Base-by-base conservation (phyloP, 805 yeast species). In the Ogataea parapolymorpha region DNA sequence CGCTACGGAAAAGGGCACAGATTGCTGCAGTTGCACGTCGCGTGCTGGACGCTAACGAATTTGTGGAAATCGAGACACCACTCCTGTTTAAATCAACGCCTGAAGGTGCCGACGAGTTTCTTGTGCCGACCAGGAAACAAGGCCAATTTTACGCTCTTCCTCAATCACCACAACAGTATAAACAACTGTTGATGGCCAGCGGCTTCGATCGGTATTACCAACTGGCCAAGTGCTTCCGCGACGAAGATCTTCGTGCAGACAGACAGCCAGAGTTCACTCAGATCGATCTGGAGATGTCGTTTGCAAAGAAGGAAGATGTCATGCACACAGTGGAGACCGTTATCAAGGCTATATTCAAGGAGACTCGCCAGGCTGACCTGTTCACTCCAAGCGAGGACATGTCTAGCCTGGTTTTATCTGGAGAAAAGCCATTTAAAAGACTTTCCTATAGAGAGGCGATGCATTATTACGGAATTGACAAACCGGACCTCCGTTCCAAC, bases 181-280 rank as follows among this genome's bases (percentile, higher is more conserved):
- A 93, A 58, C 99, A 93, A 63, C 68, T 93, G 29, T 67, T 93
- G 25, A 93, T 93, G 89, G 95, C 97, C 1, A 82, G 95, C 29
- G 99, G 99, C 1, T 78, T 93, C 28, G 74, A 83, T 37, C 72
- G 78, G 35, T 93, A 93, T 62, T 93, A 78, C 62, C 99, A 93
- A 64, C 69, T 93, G 28, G 98, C 99, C 3, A 81, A 78, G 55
- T 93, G 99, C 61, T 93, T 93, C 61, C 73, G 99, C 50, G 99
- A 93, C 61, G 99, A 93, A 61, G 98, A 93, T 64, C 71, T 93
- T 42, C 74, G 99, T 44, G 81, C 87, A 1, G 99, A 93, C 61
- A 76, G 99, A 62, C 99, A 93, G 63, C 98, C 98, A 0, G 99
- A 93, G 60, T 93, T 93, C 61, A 93, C 99, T 1, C 99, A 93